Base-by-base conservation (phyloP, 2,329 filamentous ascomycete species). In the Amylocarpus encephaloides region DNA sequence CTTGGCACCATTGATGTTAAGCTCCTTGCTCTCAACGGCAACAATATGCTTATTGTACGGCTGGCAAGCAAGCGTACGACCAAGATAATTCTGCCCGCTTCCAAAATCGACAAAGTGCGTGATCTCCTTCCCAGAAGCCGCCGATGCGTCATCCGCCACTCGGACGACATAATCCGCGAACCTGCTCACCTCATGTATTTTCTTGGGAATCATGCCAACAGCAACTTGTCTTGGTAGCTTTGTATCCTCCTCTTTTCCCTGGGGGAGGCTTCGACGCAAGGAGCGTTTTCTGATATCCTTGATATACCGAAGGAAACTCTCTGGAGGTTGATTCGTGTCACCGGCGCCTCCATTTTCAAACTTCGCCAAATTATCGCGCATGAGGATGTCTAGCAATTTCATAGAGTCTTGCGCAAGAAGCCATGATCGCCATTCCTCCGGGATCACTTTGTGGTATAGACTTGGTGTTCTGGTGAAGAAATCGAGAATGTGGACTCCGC, bases 21-120 rank as follows among this genome's bases (percentile, higher is more conserved):
- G 82, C 62, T 88, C 83, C 55, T 84, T 83, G 51, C 89, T 87
- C 69, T 98, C 93, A 32, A 98, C 89, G 1, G 92, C 93, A 48
- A 97, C 82, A 39, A 97, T 86, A 58, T 90, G 82, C 61, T 84
- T 83, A 62, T 91, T 88, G 70, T 95, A 95, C 0, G 91, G 90
- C 48, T 83, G 76, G 54, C 85, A 89, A 12, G 92, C 92, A 51
- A 98, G 74, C 1, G 88, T 86, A 41, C 93, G 79, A 1, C 93
- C 92, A 3, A 98, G 81, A 64, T 98, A 98, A 64, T 96, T 97
- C 67, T 97, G 92, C 0, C 93, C 93, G 47, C 90, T 95, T 26
- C 93, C 93, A 68, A 97, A 95, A 69, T 98, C 93, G 43, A 97
- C 85, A 51, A 95, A 82, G 70, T 97, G 91, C 0, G 89, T 88